Conservation (phyloP, 306 rosid genomes). For the Medicago truncatula region MtrunA17r5.0-ANR NC_053048.1:43814501-43815000, state of each 20-base stretch:
- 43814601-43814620: not conserved
- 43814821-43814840: not conserved
- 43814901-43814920: not conserved
- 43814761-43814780: too few species aligned
- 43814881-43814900: not conserved
- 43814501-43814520: not conserved
- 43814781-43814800: too few species aligned
- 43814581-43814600: not conserved
- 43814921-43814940: not conserved
- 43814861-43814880: too few species aligned
- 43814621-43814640: not conserved
- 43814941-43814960: too few species aligned
- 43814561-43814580: not conserved
- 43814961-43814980: not conserved
- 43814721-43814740: not conserved
- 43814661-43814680: not conserved
- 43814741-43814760: not conserved
- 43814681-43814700: not conserved
- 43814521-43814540: not conserved
- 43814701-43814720: not conserved
- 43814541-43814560: not conserved
- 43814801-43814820: not conserved
- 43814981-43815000: constrained; percentile 7
- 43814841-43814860: too few species aligned
- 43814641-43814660: too few species aligned